Evolutionary conservation across 2,329 filamentous ascomycete species (phyloP), one percentile per base, ranked within the genome.

Genomic region (Mollisia scopiformis): DNA sequence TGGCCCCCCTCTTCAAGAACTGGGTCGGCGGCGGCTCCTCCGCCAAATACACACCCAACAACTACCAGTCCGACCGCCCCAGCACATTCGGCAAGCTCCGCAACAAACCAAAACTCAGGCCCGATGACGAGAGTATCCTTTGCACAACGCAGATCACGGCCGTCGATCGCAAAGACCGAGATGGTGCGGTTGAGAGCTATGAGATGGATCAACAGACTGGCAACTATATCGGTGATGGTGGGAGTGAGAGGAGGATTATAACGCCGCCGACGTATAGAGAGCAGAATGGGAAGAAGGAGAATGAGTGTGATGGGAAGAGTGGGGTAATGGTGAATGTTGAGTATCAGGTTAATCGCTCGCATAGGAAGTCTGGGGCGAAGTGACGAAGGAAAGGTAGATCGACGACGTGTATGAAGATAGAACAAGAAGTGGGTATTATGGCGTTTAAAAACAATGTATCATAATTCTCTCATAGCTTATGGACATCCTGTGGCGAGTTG

Each of bases 61-160:
- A 43, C 8, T 31, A 43, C 8, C 27, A 19, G 14, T 16, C 27
- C 21, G 19, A 30, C 16, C 3, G 28, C 16, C 43, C 43, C 13
- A 31, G n/a, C 3, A 57, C 57, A 11, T 62, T 62, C 23, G 53
- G 57, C 27, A 62, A 59, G 27, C 35, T 62, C n/a, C 28, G 57
- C 23, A 47, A 37, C 21, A 59, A 37, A 30, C 47, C 39, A 25
- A 56, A 39, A n/a, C 54, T 59, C 7, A 28, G 49, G 31, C 61
- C 61, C 1, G 57, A 59, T 6, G 61, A 62, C n/a, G 61, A 62
- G 8, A 59, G 53, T 31, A 53, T 62, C n/a, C 35, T 54, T 1
- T 62, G 53, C 25, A 53, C 33, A 2, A 62, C 61, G 23, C 28
- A 54, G n/a, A 35, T 62, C 14, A 62, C 61, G 4, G 56, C 33